These are phyloP conservation scores for Tulasnella sp. DNA, from an alignment of 768 basidiomycete genomes.

Conservation along the genomic window DNA sequence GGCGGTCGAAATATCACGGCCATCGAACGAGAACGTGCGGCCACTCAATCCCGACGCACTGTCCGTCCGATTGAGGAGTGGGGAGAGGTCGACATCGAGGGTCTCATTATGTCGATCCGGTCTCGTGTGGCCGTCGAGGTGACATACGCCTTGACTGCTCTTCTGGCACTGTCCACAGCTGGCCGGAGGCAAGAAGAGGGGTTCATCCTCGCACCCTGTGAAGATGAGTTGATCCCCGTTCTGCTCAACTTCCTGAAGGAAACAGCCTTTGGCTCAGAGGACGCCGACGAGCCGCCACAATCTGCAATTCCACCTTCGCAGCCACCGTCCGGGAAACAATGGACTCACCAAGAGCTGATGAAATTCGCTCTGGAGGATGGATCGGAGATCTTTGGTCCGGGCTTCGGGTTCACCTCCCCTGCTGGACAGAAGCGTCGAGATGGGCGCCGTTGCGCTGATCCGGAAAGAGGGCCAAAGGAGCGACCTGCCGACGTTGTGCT, in stretches of 20 bases:
- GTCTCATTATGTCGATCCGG: conserved; percentile 89
- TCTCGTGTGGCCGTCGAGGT: conserved; percentile 82
- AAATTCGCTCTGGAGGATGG: conserved; percentile 62
- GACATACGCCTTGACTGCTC: conserved; percentile 86
- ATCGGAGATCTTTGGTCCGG: conserved; percentile 59
- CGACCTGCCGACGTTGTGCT: conserved; percentile 71
- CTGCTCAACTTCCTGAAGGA: conserved; percentile 86
- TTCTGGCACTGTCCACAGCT: conserved; percentile 77
- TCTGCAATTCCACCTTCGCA: conserved; percentile 15
- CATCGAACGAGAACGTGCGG: conserved; percentile 64
- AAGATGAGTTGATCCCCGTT: conserved; percentile 77
- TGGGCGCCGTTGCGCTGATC: background rate
- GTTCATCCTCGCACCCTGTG: conserved; percentile 74
- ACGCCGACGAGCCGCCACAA: conserved; percentile 42
- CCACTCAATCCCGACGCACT: conserved; percentile 54
- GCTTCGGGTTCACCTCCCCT: conserved; percentile 46
- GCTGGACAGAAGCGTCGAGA: conserved; percentile 44
- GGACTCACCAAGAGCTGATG: conserved; percentile 69
- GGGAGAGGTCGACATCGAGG: conserved; percentile 75
- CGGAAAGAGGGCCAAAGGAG: conserved; percentile 52
- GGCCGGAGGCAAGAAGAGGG: conserved; percentile 54
- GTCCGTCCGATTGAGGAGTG: conserved; percentile 80
- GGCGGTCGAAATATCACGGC: conserved; percentile 80
- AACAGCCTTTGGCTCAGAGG: conserved; percentile 62
- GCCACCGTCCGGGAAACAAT: conserved; percentile 44